Evolutionary conservation across 176 grass and related monocot genomes (phyloP), one percentile per base, ranked within the genome.

Genomic region (Microstegium vimineum): DNA sequence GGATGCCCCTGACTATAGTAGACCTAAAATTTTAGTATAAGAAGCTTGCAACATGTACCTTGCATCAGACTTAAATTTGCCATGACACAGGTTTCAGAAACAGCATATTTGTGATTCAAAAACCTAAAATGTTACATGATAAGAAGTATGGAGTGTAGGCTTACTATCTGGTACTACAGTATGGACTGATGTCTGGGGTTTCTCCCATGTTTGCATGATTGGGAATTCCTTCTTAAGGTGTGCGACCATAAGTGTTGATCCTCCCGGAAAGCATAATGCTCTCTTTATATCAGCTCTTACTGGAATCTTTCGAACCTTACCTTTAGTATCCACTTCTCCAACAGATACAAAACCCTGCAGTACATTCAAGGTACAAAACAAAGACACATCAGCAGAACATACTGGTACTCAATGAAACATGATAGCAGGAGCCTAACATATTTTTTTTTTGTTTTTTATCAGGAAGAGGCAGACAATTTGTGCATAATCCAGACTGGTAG

Each of bases 301-400:
- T 84, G 89, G 90, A 79, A 97, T 82, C 66, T 32, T 92, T 25
- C 83, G n/a, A 70, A 73, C 40, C 80, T 92, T 97, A 41, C 94
- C 94, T 86, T 86, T 97, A 51, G 85, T 82, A 41, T 90, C 85
- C n/a, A 97, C 94, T 88, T 86, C 89, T 90, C 94, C 94, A 78
- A 97, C 32, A 83, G 86, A 84, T 47, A 88, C 41, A 77, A 90
- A 97, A 83, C 87, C 91, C 94, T 97, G 76, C 47, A 69, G 81
- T 67, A 34, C 10, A 87, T 69, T 80, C 81, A 77, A 38, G 20
- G 38, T 13, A 86, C 45, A 90, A 5, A 46, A 10, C 49, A 86
- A 85, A 46, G 16, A 61, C 36, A 74, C 28, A 75, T 80, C 46
- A 83, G 79, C 79, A 61, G 14, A 80, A 33, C 66, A 82, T 76